Conservation (phyloP, 768 basidiomycete species). For the Tylopilus cervinicoccineus region DNA sequence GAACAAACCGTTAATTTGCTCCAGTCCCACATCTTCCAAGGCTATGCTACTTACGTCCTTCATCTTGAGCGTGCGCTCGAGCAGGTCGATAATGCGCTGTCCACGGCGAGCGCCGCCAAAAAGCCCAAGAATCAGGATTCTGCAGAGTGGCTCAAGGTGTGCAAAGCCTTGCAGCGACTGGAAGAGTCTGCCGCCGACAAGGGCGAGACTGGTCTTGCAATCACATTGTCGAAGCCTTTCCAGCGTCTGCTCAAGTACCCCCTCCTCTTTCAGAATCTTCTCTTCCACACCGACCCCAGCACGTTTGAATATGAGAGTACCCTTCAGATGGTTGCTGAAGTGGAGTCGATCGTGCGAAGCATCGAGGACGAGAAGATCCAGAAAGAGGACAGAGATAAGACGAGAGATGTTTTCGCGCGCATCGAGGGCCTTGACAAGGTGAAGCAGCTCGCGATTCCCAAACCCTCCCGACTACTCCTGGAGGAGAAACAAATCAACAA, state of each 20-base stretch:
- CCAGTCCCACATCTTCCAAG: conserved; percentile 89
- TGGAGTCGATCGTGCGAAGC: conserved; percentile 91
- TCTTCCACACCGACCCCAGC: conserved; percentile 95
- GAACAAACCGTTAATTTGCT: conserved; percentile 19
- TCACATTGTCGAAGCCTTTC: conserved; percentile 95
- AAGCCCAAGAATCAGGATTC: conserved; percentile 81
- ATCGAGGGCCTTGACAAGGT: conserved; percentile 96
- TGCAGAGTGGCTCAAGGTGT: conserved; percentile 74
- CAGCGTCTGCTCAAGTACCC: conserved; percentile 97
- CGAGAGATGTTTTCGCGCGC: conserved; percentile 90
- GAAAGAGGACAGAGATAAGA: conserved; percentile 94
- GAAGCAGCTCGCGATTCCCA: conserved; percentile 87
- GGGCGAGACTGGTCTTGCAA: conserved; percentile 92
- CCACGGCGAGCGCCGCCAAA: conserved; percentile 56
- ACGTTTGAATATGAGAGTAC: conserved; percentile 98
- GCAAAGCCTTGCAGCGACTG: conserved; percentile 67
- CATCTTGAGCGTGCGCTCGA: conserved; percentile 88
- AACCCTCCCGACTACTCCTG: conserved; percentile 82
- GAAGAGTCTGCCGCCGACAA: conserved; percentile 79
- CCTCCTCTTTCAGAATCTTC: conserved; percentile 92
- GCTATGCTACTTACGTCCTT: conserved; percentile 93
- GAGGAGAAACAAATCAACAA: conserved; percentile 63
- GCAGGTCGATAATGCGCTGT: conserved; percentile 78
- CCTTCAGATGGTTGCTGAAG: conserved; percentile 93
- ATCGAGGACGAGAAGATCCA: conserved; percentile 99